Evolutionary conservation across 345 rosid genomes (phyloP), one percentile per base, ranked within the genome.

Genomic region (Moricandia moricandioides): DNA sequence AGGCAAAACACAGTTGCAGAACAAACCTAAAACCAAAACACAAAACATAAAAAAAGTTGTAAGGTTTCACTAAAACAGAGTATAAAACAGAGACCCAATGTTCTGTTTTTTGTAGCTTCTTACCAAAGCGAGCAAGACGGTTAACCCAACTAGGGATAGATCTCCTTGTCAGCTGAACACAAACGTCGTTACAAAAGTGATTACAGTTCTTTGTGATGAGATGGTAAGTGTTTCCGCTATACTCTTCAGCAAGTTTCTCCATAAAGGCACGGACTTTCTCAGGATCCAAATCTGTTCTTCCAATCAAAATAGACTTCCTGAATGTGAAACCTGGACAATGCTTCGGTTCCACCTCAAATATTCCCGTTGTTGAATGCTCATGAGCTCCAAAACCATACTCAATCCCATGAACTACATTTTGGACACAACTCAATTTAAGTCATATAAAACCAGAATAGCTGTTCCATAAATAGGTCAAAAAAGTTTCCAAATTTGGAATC

Each of bases 301-400:
- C 99, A 4, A 95, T 83, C 85, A 95, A 85, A 37, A 95, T 95
- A 8, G 99, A 92, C 69, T 95, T 95, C 82, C 99, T 82, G 73
- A 89, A 95, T n/a, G 89, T 85, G 76, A 95, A 95, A 74, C 97
- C 96, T 1, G 97, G 96, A 67, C 99, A 95, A 43, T 71, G 92
- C 84, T 75, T 89, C 0, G 99, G 97, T 61, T 88, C 99, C 76
- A 95, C 99, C 80, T 95, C 96, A 65, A 95, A 95, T n/a, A 95
- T 88, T 78, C 99, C 99, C 0, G 97, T 92, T 0, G 86, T 84
- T 2, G 88, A 57, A 77, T 86, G 93, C 7, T 95, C 97, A 47
- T 95, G 97, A 12, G 97, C 99, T 77, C 99, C 97, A 73, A 89
- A 95, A 31, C 97, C 97, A 60, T 90, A 95, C 73, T 95, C 99